These are phyloP conservation scores for Sporopachydermia lactativora DNA, from an alignment of 805 yeast genomes.

Conservation along the genomic window DNA sequence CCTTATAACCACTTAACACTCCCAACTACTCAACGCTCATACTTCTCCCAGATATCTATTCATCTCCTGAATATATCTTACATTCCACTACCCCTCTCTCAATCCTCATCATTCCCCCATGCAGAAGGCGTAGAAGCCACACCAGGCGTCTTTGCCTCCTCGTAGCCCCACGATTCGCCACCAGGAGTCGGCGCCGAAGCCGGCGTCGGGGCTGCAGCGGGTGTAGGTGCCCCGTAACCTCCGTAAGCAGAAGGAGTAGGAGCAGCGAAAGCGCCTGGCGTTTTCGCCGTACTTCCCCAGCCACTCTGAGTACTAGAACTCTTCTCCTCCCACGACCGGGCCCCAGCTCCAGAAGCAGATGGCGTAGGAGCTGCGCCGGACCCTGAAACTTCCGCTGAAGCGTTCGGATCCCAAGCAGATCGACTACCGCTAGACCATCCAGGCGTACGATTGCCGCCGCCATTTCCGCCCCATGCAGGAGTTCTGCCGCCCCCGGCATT, in stretches of 20 bases:
- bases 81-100: slow-evolving; percentile 12
- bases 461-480: slow-evolving; percentile 11
- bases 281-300: slow-evolving; percentile 16
- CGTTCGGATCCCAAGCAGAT: slow-evolving; percentile 7
- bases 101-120: slow-evolving; percentile 20
- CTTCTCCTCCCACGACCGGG: slow-evolving; percentile 18
- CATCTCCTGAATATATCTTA: too few relatives aligned
- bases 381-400: slow-evolving; percentile 14
- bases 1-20: too few relatives aligned
- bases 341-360: slow-evolving; percentile 21
- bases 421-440: slow-evolving; percentile 11
- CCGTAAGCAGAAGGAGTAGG: slow-evolving; percentile 27
- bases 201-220: slow-evolving; percentile 19
- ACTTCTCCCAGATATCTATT: too few relatives aligned
- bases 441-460: slow-evolving; percentile 6
- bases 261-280: slow-evolving; percentile 32
- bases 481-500: slow-evolving; percentile 17
- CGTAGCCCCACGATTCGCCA: slow-evolving; percentile 14
- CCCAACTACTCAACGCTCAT: too few relatives aligned
- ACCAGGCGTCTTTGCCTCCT: slow-evolving; percentile 24
- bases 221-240: slow-evolving; percentile 13
- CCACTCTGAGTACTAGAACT: slow-evolving; percentile 25
- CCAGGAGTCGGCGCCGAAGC: slow-evolving; percentile 29
- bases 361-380: slow-evolving; percentile 29
- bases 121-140: slow-evolving; percentile 15